A percentile compares a stretch with the other conserved stretches of the same genome.
Evolutionary conservation across 2,329 filamentous ascomycete species (phyloP).

Genomic region (Fusarium sp.): DNA sequence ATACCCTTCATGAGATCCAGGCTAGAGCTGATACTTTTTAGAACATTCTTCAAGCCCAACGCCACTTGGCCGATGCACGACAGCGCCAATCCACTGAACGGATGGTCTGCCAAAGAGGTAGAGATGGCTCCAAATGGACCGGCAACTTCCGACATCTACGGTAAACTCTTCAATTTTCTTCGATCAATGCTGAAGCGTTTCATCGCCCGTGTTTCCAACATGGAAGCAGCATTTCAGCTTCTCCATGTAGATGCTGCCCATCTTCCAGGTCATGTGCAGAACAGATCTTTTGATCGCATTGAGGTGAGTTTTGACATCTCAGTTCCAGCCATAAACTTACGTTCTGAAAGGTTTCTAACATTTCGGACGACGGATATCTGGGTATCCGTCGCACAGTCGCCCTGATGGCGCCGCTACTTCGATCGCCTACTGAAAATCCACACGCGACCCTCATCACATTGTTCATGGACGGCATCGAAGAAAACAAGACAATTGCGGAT

Average conservation of each 20-base stretch:
- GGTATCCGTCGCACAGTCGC: not conserved
- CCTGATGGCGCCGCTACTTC: slow-evolving; percentile 3
- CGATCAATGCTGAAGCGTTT: not conserved
- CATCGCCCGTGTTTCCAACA: not conserved
- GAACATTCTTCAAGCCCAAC: not conserved
- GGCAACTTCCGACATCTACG: slow-evolving; percentile 16
- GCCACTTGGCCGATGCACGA: slow-evolving; percentile 4
- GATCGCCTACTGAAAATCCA: not conserved
- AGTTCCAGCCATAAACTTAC: too few species aligned
- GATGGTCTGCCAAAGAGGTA: slow-evolving; percentile 14
- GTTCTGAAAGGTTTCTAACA: slow-evolving; percentile 11
- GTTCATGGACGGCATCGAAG: slow-evolving; percentile 13
- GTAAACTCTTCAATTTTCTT: slow-evolving; percentile 20
- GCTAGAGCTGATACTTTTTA: not conserved
- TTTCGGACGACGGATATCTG: slow-evolving; percentile 1
- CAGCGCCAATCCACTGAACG: not conserved
- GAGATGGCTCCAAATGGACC: not conserved
- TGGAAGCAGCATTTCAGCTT: not conserved
- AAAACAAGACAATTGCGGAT: not conserved
- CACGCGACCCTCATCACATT: slow-evolving; percentile 25
- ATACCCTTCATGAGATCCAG: fast-evolving
- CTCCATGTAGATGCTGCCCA: not conserved
- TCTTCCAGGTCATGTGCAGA: not conserved
- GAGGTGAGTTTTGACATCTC: not conserved
- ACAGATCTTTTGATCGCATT: slow-evolving; percentile 12